A percentile compares a stretch with the other conserved stretches of the same genome.
Evolutionary conservation across 2,329 filamentous ascomycete species (phyloP).

Genomic region (Xylariaceae sp.): DNA sequence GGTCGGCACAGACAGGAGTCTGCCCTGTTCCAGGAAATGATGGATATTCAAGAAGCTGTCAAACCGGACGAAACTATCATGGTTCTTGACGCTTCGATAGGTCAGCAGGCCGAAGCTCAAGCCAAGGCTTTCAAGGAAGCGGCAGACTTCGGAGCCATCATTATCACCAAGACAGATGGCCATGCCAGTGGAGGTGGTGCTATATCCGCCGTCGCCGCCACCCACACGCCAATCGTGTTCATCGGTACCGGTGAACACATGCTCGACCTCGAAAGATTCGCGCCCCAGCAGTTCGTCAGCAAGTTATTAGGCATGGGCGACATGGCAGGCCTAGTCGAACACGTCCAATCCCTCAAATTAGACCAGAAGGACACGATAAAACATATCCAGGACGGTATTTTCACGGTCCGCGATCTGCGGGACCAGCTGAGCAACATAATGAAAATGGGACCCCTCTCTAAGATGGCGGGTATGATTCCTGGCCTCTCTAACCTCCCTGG

Average conservation of each 20-base stretch:
- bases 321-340: conserved; percentile 89
- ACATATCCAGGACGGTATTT: conserved; percentile 94
- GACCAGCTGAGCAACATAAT: conserved; percentile 97
- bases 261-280: conserved; percentile 88
- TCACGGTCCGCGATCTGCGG: conserved; percentile 87
- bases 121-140: conserved; percentile 96
- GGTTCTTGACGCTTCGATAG: conserved; percentile 94
- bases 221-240: conserved; percentile 94
- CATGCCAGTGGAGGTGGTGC: conserved; percentile 93
- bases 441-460: conserved; percentile 98
- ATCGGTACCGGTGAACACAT: conserved; percentile 97
- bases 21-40: conserved; percentile 95
- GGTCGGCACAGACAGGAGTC: conserved; percentile 92
- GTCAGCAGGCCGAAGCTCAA: conserved; percentile 91
- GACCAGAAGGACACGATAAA: conserved; percentile 99
- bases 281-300: conserved; percentile 85
- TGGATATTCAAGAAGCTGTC: conserved; percentile 88
- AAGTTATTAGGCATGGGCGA: conserved; percentile 97
- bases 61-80: conserved; percentile 95
- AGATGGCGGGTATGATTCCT: conserved; percentile 98
- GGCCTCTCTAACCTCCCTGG: conserved; percentile 73
- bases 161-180: conserved; percentile 98
- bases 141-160: conserved; percentile 94
- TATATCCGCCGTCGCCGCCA: conserved; percentile 94
- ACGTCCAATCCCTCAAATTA: conserved; percentile 90